Base-by-base conservation (phyloP, 2,329 filamentous ascomycete species). In the Dryadomyces quercus-mongolicae region DNA sequence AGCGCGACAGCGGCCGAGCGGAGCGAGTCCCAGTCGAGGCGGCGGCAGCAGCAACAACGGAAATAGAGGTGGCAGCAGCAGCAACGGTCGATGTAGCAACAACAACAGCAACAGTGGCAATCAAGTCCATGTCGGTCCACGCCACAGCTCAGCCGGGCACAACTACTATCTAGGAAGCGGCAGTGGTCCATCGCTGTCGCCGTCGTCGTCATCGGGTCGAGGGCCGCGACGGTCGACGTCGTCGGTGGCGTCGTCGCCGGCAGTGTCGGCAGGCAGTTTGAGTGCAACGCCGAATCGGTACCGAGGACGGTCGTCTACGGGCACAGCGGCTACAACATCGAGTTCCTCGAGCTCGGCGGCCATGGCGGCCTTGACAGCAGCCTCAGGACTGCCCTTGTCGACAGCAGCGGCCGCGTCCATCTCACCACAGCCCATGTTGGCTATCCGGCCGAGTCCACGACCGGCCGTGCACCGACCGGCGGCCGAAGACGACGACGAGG, bases 401-500 rank as follows among this genome's bases (percentile, higher is more conserved):
- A 5, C 44, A n/a, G 31, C 52, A 43, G 38, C 13, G 2, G 2
- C 13, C 44, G 1, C 47, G 47, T 40, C 18, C 47, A 48, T 0
- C 53, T 51, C 1, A 31, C 50, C 15, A 31, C 48, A 21, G n/a
- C 51, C 31, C 7, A 18, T 10, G 31, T 46, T 36, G 25, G n/a
- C 16, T 2, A 9, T 5, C n/a, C 53, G 5, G 5, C 53, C 36
- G n/a, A 54, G 43, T n/a, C 10, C 53, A 2, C 57, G 55, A 0
- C 56, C 54, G 5, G 64, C 64, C 2, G 69, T 71, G 3, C 66
- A 65, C 20, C 63, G 73, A 1, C 60, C 66, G 2, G 61, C 66
- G 0, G 72, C 65, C 2, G 61, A 65, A 0, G 72, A 74, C 5
- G 68, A 68, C 8, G 68, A 62, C 5, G 64, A 66, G 2, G 76